Evolutionary conservation across 441 rosid genomes (phyloP).

Genomic region (Erodium texanum): DNA sequence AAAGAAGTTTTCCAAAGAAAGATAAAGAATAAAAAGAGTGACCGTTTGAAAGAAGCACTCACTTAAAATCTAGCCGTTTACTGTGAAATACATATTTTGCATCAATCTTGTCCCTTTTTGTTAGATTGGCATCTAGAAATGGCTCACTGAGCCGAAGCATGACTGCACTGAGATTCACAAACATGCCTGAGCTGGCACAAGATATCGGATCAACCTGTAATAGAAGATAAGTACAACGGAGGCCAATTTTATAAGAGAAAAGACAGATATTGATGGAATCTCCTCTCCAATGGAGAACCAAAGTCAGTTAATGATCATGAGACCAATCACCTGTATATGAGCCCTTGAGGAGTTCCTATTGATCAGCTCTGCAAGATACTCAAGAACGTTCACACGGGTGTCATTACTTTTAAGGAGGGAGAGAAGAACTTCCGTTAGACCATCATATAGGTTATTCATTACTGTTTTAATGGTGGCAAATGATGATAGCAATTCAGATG

Average conservation of each 20-base stretch:
- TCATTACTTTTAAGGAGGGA: constrained; percentile 57
- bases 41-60: constrained; percentile 9
- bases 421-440: constrained; percentile 60
- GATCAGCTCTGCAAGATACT: constrained; percentile 92
- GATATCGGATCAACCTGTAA: constrained; percentile 81
- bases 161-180: constrained; percentile 86
- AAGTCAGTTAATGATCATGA: too few relatives aligned
- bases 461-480: constrained; percentile 72
- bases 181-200: constrained; percentile 98
- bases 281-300: too few relatives aligned
- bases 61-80: constrained; percentile 80
- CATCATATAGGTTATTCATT: constrained; percentile 58
- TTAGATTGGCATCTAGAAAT: constrained; percentile 68
- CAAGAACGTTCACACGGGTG: constrained; percentile 76
- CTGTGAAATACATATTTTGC: constrained; percentile 64
- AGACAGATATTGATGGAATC: too few relatives aligned
- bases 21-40: not conserved
- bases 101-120: constrained; percentile 79
- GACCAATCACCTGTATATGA: too few relatives aligned
- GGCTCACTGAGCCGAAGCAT: constrained; percentile 93
- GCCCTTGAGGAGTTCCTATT: constrained; percentile 80
- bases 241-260: too few relatives aligned
- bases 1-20: too few relatives aligned
- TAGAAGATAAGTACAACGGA: too few relatives aligned
- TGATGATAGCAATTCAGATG: constrained; percentile 72